Evolutionary conservation across 1,284 basidiomycete species (phyloP).

Genomic region (Agroathelia rolfsii): DNA sequence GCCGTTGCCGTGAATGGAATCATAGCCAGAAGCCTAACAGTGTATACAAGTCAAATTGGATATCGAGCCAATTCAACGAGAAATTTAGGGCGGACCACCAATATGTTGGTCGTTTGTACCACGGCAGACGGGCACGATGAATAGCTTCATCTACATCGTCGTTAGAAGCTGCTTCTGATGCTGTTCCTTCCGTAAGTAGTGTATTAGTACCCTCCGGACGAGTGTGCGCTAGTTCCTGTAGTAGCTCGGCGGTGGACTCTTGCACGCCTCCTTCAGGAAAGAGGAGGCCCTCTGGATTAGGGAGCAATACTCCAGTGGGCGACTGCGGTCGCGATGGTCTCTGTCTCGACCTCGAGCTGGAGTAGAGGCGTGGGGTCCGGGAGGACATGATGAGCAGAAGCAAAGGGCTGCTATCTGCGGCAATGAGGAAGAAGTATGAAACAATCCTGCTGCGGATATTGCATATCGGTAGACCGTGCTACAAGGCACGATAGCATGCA

Average conservation of each 20-base stretch:
- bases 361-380: no score
- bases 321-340: no score
- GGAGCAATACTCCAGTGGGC: no score
- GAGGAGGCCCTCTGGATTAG: slow-evolving; percentile 29
- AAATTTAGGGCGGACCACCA: slow-evolving; percentile 43
- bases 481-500: no score
- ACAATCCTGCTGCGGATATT: no score
- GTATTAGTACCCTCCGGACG: slow-evolving; percentile 28
- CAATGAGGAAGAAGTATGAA: no score
- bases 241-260: slow-evolving; percentile 34
- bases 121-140: slow-evolving; percentile 31
- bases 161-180: no score
- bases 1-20: slow-evolving; percentile 45
- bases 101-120: slow-evolving; percentile 62
- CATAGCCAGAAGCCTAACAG: slow-evolving; percentile 53
- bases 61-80: slow-evolving; percentile 1
- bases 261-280: slow-evolving; percentile 35
- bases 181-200: no score
- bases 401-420: no score
- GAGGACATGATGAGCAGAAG: no score
- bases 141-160: slow-evolving; percentile 19
- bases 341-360: no score
- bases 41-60: slow-evolving; percentile 2
- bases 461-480: no score
- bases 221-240: slow-evolving; percentile 37